Base-by-base conservation (phyloP, 306 rosid species). In the Quercus gilva region DNA sequence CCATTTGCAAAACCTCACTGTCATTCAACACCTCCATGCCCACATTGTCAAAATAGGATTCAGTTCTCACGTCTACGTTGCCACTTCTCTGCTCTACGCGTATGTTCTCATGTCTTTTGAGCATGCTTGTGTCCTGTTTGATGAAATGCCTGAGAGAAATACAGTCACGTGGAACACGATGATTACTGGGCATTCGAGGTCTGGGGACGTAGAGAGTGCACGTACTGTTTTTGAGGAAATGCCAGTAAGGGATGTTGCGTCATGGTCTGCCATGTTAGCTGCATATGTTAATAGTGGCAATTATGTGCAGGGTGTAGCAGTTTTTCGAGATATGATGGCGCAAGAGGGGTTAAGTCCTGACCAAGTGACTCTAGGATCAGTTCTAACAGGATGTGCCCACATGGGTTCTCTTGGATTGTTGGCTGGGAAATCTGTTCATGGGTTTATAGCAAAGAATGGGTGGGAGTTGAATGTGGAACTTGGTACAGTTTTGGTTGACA, bases 341-440 rank as follows among this genome's bases (percentile, higher is more conserved):
- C 19, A 31, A 8, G 90, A 75, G 77, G 85, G 86, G 49, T 55
- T 68, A 13, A 80, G 65, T 13, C 88, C 90, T 4, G 90, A 86
- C 69, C 73, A 81, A 53, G 76, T 87, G 23, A 80, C 84, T 23
- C 68, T 68, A 2, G 80, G 84, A 5, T 80, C 80, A 8, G 82
- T 82, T 84, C 74, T 90, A 60, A 87, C 88, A 4, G 87, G 83
- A 13, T 92, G 93, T 83, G 72, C 87, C 59, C 84, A 83, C 69
- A 70, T 87, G 87, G 89, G 91, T 37, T 65, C 78, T 78, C 51
- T 68, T 78, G 95, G 86, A 51, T 81, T 84, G 37, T 78, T 92
- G 65, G 75, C 73, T 26, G 94, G 94, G 45, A 87, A 87, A 84
- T 92, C 97, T 7, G 79, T 90, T 78, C 97, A 92, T 71, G 89